Base-by-base conservation (phyloP, 495 filamentous ascomycete genomes). In the Aspergillus diversus region DNA sequence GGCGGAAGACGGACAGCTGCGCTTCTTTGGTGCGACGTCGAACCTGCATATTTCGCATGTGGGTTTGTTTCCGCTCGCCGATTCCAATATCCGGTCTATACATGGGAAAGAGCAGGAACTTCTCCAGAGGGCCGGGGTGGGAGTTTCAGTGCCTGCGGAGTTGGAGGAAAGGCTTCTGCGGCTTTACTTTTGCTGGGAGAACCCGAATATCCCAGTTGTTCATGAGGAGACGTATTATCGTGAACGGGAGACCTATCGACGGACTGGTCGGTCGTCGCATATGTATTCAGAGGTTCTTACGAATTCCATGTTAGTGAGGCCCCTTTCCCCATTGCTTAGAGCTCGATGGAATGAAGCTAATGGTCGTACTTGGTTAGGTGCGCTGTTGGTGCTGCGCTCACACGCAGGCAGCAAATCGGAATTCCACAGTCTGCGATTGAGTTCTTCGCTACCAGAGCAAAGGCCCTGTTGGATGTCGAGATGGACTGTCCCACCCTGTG, bases 111-210 rank as follows among this genome's bases (percentile, higher is more conserved):
- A 35, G 11, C 37, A 57, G 15, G 55, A 57, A 8, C 27, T 35
- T 15, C 39, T 48, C 4, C 21, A 8, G 5, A 16, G 31, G 16
- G 55, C 33, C 57, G 70, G 72, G 0, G 9, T 76, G 6, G 60
- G 67, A 13, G 59, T 67, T 48, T 34, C 59, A 16, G 64, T 72
- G 7, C 61, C 63, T 15, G 27, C 17, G 13, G 68, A 51, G 7
- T 32, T 75, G 16, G 71, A 75, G 48, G 62, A 69, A 1, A 75
- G 76, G 59, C 61, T 79, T 27, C 61, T 65, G 32, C 65, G 72
- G 37, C 66, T 77, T 0, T 79, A 71, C 48, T 77, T 79, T 50
- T 63, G 64, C 15, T 79, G 76, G 76, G 63, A 79, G 21, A 66
- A 76, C 55, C 74, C 76, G 0, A 58, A 52, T 11, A 62, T 77